Evolutionary conservation across 352 stramenopile genomes (phyloP).

Genomic region (Phytophthora agathidicida): DNA sequence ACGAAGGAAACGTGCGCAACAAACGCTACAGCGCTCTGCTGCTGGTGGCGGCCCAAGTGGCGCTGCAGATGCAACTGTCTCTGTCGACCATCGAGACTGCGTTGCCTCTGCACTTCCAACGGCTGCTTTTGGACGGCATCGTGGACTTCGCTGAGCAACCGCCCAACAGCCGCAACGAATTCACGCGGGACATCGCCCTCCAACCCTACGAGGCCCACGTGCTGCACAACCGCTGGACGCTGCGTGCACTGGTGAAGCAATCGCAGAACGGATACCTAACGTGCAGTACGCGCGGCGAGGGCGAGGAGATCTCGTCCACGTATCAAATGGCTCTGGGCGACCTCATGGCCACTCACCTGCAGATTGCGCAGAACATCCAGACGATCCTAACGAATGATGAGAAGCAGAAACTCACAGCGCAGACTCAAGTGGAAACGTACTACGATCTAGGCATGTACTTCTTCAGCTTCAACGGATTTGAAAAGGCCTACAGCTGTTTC

Average conservation of each 20-base stretch:
- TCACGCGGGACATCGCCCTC: constrained; percentile 40
- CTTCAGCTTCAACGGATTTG: constrained; percentile 78
- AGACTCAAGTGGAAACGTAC: constrained; percentile 66
- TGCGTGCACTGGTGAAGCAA: constrained; percentile 73
- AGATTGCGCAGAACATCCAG: constrained; percentile 73
- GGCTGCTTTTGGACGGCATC: constrained; percentile 81
- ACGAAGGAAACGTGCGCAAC: constrained; percentile 78
- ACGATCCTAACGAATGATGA: constrained; percentile 54
- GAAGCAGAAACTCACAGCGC: constrained; percentile 40
- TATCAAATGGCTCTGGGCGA: constrained; percentile 77
- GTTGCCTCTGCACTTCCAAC: constrained; percentile 80
- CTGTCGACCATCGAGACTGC: constrained; percentile 61
- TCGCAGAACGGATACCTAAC: constrained; percentile 78
- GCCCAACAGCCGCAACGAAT: constrained; percentile 32
- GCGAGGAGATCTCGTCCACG: constrained; percentile 63
- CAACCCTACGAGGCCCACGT: constrained; percentile 58
- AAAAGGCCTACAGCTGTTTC: constrained; percentile 81
- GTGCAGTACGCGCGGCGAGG: constrained; percentile 64
- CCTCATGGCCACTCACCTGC: constrained; percentile 57
- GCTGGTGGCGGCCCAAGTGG: constrained; percentile 76
- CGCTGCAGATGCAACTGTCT: constrained; percentile 73
- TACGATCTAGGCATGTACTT: constrained; percentile 77
- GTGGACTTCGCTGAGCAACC: constrained; percentile 72
- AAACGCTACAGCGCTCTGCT: constrained; percentile 76
- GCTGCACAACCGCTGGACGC: constrained; percentile 78